Evolutionary conservation across 768 basidiomycete species (phyloP).

Genomic region (Phanerochaete sordida): DNA sequence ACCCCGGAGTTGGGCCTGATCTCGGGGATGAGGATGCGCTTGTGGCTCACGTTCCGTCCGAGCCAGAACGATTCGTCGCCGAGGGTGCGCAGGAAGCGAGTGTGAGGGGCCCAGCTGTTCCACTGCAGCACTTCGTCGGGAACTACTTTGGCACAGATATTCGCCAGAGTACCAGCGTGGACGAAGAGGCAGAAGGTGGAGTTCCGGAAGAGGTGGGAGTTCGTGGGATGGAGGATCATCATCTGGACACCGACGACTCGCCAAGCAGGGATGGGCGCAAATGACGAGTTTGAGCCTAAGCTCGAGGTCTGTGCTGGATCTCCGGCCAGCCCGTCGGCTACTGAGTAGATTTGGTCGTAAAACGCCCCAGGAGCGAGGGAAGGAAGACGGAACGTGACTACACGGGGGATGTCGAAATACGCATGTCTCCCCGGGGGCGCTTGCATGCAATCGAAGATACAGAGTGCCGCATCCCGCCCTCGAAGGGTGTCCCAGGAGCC

Average conservation of each 20-base stretch:
- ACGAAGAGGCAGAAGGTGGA: not conserved
- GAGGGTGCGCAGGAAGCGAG: not conserved
- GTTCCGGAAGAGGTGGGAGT: not conserved
- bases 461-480: not conserved
- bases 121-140: not conserved
- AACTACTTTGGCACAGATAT: not conserved
- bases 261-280: not conserved
- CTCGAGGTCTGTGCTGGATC: too few relatives aligned
- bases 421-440: not conserved
- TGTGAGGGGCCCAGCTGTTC: not conserved
- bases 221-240: not conserved
- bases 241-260: not conserved
- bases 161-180: not conserved
- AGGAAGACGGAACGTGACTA: not conserved
- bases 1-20: not conserved
- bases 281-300: not conserved
- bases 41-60: not conserved
- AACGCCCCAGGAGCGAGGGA: not conserved
- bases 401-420: not conserved
- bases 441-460: not conserved
- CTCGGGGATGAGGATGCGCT: not conserved
- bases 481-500: not conserved
- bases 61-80: not conserved
- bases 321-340: not conserved
- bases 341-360: not conserved